These are phyloP conservation scores for Penicillium sp. DNA, from an alignment of 2,329 filamentous ascomycete genomes.

Conservation along the genomic window DNA sequence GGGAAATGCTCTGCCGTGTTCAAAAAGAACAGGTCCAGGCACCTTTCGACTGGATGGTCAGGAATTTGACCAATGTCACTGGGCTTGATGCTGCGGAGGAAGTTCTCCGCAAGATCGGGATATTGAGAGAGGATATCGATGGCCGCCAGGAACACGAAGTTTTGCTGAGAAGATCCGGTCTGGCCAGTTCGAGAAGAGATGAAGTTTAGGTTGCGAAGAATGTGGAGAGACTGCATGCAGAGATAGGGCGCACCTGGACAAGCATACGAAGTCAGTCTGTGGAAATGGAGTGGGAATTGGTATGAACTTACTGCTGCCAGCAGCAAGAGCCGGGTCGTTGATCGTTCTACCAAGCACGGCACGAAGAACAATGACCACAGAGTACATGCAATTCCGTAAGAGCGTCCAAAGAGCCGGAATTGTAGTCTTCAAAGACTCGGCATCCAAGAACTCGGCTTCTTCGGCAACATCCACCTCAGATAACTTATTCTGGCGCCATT, in stretches of 20 bases:
- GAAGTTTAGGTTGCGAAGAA: slow-evolving; percentile 77
- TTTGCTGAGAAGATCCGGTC: slow-evolving; percentile 77
- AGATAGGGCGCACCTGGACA: slow-evolving; percentile 61
- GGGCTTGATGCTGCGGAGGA: slow-evolving; percentile 66
- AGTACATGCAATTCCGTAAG: slow-evolving; percentile 74
- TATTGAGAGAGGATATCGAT: slow-evolving; percentile 80
- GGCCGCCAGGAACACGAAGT: slow-evolving; percentile 78
- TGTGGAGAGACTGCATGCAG: slow-evolving; percentile 70
- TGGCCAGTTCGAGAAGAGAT: slow-evolving; percentile 74
- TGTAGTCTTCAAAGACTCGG: slow-evolving; percentile 66
- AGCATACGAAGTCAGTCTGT: slow-evolving; percentile 9
- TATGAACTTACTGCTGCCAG: slow-evolving; percentile 49
- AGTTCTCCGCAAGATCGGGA: slow-evolving; percentile 63
- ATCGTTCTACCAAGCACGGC: slow-evolving; percentile 69
- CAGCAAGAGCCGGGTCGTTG: slow-evolving; percentile 57
- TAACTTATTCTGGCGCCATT: slow-evolving; percentile 74
- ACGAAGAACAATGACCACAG: slow-evolving; percentile 72
- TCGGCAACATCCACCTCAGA: slow-evolving; percentile 70
- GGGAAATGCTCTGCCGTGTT: slow-evolving; percentile 84
- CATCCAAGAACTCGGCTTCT: slow-evolving; percentile 63
- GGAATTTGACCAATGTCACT: slow-evolving; percentile 59
- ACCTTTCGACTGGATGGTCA: slow-evolving; percentile 66
- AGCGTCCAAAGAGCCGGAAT: slow-evolving; percentile 74
- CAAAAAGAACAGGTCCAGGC: slow-evolving; percentile 83
- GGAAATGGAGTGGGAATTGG: neutral